Conservation (phyloP, 1,284 basidiomycete species). For the Pascua sp. region DNA sequence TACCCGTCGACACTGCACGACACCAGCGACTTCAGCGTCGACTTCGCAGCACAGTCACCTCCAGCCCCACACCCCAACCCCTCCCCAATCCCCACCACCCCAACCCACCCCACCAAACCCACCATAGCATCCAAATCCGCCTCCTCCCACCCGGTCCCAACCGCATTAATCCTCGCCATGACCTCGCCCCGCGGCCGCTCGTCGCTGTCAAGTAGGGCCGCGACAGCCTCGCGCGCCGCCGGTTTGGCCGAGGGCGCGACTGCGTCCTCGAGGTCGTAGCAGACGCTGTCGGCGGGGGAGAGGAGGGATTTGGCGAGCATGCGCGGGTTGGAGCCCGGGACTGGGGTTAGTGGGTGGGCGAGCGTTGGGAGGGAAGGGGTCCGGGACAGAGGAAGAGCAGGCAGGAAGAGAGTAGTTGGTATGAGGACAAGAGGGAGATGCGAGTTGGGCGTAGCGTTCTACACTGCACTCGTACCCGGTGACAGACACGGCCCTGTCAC, state of each 20-base stretch:
- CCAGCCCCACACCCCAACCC: background rate
- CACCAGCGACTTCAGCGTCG: too few relatives aligned
- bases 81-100: background rate
- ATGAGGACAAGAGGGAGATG: too few relatives aligned
- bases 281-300: slow-evolving; percentile 65
- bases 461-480: too few relatives aligned
- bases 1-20: too few relatives aligned
- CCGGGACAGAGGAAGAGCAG: too few relatives aligned
- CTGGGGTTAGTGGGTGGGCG: too few relatives aligned
- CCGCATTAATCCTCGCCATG: slow-evolving; percentile 71
- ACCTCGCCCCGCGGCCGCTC: slow-evolving; percentile 52
- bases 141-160: slow-evolving; percentile 66
- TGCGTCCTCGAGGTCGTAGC: slow-evolving; percentile 85
- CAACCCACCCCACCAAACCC: slow-evolving; percentile 22
- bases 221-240: slow-evolving; percentile 60
- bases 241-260: slow-evolving; percentile 67
- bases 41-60: too few relatives aligned
- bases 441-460: too few relatives aligned
- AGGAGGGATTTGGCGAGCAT: slow-evolving; percentile 75
- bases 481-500: too few relatives aligned
- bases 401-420: too few relatives aligned
- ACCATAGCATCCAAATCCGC: slow-evolving; percentile 69
- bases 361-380: too few relatives aligned
- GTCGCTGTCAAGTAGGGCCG: slow-evolving; percentile 56
- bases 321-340: slow-evolving; percentile 70